These are phyloP conservation scores for Metschnikowia aberdeeniae DNA, from an alignment of 805 yeast species.

Conservation along the genomic window DNA sequence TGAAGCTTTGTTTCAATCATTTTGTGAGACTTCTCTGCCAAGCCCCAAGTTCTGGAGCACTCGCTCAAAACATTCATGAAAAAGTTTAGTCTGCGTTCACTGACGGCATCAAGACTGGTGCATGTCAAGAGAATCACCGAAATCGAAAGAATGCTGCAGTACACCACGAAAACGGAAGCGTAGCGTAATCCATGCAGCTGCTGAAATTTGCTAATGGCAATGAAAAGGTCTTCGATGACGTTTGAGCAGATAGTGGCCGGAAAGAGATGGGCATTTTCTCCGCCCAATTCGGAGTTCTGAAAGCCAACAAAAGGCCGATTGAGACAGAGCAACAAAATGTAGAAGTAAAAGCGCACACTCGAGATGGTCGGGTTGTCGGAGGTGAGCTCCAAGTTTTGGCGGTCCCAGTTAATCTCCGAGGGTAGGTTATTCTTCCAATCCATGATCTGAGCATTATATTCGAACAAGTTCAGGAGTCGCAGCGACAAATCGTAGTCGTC, in stretches of 20 bases:
- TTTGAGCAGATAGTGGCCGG: constrained; percentile 35
- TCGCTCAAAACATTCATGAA: constrained; percentile 39
- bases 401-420: constrained; percentile 46
- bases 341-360: constrained; percentile 53
- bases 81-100: constrained; percentile 29
- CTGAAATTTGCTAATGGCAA: constrained; percentile 35
- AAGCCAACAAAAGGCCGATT: constrained; percentile 55
- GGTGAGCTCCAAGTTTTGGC: constrained; percentile 32
- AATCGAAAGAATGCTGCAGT: constrained; percentile 44
- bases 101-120: constrained; percentile 24
- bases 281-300: constrained; percentile 11
- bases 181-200: constrained; percentile 37
- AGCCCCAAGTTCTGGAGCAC: constrained; percentile 45
- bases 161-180: constrained; percentile 45
- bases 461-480: constrained; percentile 33
- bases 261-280: constrained; percentile 17
- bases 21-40: constrained; percentile 43
- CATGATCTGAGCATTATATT: constrained; percentile 48
- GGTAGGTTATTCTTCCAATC: constrained; percentile 52
- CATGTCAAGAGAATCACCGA: constrained; percentile 38
- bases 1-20: constrained; percentile 33
- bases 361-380: constrained; percentile 53
- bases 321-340: constrained; percentile 53
- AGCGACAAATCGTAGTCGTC: constrained; percentile 41
- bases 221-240: constrained; percentile 41